Evolutionary conservation across 345 rosid species (phyloP), one percentile per base, ranked within the genome.

Genomic region (Eutrema yunnanense): DNA sequence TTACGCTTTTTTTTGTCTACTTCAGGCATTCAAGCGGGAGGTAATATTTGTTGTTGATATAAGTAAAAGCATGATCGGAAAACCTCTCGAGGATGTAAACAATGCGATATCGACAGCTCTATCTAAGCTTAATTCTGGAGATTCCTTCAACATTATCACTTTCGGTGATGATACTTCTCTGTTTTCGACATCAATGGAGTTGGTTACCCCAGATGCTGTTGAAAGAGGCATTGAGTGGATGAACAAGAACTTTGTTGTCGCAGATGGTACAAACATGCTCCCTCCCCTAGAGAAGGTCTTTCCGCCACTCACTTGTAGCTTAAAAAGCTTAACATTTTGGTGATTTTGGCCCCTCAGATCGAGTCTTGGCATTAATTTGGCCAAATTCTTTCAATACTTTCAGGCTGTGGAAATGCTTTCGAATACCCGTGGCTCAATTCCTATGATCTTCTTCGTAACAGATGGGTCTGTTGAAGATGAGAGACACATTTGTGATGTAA

Each of bases 381-480:
- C 62, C 13, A 59, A 19, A 36, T 26, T 71, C n/a, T 22, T 41
- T 69, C n/a, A 44, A 69, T 78, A 72, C 58, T 86, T 80, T 61
- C 85, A 95, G 99, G 99, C 99, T 56, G 82, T 86, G 47, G 96
- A 92, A 77, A 87, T 95, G 92, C 82, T 92, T 37, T 80, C 88
- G 30, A 80, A 82, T 56, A 67, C 83, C 62, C 67, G 36, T 44
- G 90, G 83, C 75, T 83, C 96, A 42, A 52, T 88, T 69, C 99
- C 99, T 66, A 69, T 85, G 75, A 80, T 95, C 75, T 86, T 95
- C 75, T 89, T 95, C 71, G 74, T 95, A 62, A 92, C 96, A 30
- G 98, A 95, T 82, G 99, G 99, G 62, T 75, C 96, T 74, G 92
- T 95, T 67, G 98, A 95, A 81, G 88, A 95, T 80, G 99, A 92